Base-by-base conservation (phyloP, 805 yeast species). In the Saitoella complicata region DNA sequence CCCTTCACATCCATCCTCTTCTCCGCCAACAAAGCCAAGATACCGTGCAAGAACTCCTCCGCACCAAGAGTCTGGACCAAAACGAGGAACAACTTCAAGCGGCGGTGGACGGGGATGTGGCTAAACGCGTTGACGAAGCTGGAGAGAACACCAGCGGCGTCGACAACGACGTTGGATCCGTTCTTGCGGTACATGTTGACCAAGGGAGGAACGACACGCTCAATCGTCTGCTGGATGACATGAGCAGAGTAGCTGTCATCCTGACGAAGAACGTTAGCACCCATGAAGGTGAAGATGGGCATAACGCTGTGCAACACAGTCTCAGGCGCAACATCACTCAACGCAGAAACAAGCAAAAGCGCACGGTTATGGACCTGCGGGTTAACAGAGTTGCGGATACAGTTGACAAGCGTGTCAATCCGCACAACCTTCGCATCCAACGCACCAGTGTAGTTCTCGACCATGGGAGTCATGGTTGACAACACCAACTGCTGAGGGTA, bases 281-380 rank as follows among this genome's bases (percentile, higher is more conserved):
- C 98, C 97, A 91, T 91, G 55, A 91, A 91, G 1, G 98, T 91
- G 68, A 91, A 91, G 43, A 91, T 88, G n/a, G 98, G 98, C 98
- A 91, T 91, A 6, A 91, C 95, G 1, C 95, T 82, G 63, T 91
- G 97, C 44, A 91, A 67, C 31, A 91, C 86, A 32, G 81, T 75
- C 56, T 88, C 96, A 6, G 97, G 95, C 8, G 88, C 82, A 45
- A 91, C 64, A 0, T 85, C 69, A 0, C 97, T 97, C 52, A 91
- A 66, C 41, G 85, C 80, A 2, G 96, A 81, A 52, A 91, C 77
- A 31, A 91, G 88, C 47, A 88, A 66, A 47, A 91, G 66, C 42
- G 88, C 64, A 52, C 86, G 74, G 64, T 91, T 91, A 64, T 91
- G 98, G 31, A 87, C 93, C 61, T 88, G 97, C 2, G 96, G 97